Percentiles rank a stretch among this genome's conserved stretches.
phyloP scores from a whole-genome alignment of 1,284 basidiomycete genomes.

The Cystobasidium pallidum region DNA sequence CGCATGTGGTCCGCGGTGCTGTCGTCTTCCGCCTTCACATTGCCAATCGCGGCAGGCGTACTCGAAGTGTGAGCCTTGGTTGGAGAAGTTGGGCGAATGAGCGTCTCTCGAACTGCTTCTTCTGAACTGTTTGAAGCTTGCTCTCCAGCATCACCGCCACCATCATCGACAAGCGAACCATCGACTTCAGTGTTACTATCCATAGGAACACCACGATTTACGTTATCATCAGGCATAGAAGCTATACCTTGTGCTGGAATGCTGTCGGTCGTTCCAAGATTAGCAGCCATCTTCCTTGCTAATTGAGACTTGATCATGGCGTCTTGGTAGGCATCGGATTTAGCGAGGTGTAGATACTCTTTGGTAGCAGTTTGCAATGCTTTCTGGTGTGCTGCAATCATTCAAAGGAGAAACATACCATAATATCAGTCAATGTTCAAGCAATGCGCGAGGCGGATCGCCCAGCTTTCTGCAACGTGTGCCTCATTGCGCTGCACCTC shows the following conservation, averaged over 20 bases:
- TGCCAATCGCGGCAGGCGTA: background rate
- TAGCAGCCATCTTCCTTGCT: constrained; percentile 23
- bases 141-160: constrained; percentile 8
- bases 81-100: constrained; percentile 5
- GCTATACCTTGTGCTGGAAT: background rate
- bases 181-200: background rate
- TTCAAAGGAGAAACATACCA: background rate
- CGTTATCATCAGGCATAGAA: background rate
- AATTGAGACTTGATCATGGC: constrained; percentile 31
- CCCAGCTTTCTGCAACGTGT: constrained; percentile 31
- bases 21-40: constrained; percentile 5
- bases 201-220: background rate
- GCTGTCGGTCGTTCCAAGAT: constrained; percentile 9
- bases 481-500: background rate
- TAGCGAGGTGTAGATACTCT: constrained; percentile 27
- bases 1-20: constrained; percentile 11
- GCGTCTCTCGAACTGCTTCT: constrained; percentile 3
- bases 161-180: background rate
- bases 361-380: constrained; percentile 16
- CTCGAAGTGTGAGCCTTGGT: background rate
- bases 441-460: background rate
- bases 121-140: constrained; percentile 10
- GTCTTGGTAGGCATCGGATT: constrained; percentile 26
- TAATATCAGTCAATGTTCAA: background rate
- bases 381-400: constrained; percentile 20